These are phyloP conservation scores for Sindora glabra DNA, from an alignment of 306 rosid genomes.

Conservation along the genomic window DNA sequence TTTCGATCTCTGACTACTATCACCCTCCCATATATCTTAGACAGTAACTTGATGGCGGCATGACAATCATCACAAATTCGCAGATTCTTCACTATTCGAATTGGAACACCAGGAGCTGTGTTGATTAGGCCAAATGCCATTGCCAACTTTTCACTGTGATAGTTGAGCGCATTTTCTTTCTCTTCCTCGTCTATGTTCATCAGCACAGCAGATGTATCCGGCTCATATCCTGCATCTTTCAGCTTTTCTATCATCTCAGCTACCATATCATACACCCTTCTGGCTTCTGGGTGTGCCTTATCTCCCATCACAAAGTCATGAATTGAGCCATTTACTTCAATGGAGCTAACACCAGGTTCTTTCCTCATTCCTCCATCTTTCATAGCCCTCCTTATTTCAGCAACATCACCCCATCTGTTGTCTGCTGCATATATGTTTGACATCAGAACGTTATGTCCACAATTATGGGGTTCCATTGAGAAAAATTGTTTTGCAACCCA, in stretches of 20 bases:
- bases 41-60: slow-evolving; percentile 47
- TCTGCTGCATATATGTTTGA: slow-evolving; percentile 59
- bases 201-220: slow-evolving; percentile 38
- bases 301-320: slow-evolving; percentile 59
- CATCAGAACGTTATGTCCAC: slow-evolving; percentile 49
- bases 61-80: slow-evolving; percentile 66
- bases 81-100: slow-evolving; percentile 56
- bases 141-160: slow-evolving; percentile 64
- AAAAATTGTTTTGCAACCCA: slow-evolving; percentile 45
- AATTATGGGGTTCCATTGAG: slow-evolving; percentile 41
- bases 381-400: slow-evolving; percentile 40
- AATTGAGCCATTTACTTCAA: slow-evolving; percentile 49
- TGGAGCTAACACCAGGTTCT: slow-evolving; percentile 52
- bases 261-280: slow-evolving; percentile 39
- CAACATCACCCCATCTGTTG: slow-evolving; percentile 53
- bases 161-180: slow-evolving; percentile 42
- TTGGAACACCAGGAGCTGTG: slow-evolving; percentile 39
- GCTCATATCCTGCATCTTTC: slow-evolving; percentile 42
- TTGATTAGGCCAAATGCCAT: slow-evolving; percentile 65
- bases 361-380: slow-evolving; percentile 40
- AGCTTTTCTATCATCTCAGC: slow-evolving; percentile 46
- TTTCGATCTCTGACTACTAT: slow-evolving; percentile 57
- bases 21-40: slow-evolving; percentile 48
- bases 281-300: slow-evolving; percentile 32
- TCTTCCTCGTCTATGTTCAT: slow-evolving; percentile 45